Evolutionary conservation across 805 yeast genomes (phyloP), one percentile per base, ranked within the genome.

Genomic region (Torulaspora franciscae): DNA sequence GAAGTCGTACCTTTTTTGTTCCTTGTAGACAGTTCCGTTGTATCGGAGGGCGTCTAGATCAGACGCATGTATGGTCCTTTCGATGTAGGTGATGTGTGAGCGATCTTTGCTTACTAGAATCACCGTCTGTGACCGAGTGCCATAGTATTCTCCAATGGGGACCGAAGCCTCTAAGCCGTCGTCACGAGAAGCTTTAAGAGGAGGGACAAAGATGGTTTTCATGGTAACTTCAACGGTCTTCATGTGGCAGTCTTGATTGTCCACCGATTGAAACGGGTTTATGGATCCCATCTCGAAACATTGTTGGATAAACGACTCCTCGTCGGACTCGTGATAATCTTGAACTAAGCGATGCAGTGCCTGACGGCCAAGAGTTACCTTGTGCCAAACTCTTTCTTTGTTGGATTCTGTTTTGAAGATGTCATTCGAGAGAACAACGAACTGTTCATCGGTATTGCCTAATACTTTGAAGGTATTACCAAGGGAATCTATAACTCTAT

Each of bases 111-210:
- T 79, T 7, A 85, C 71, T 17, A 86, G 54, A 3, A 88, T 71
- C 1, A 88, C 75, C 0, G 95, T 87, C 61, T 89, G 96, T 0
- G 96, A 85, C 43, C 96, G 68, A 0, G 97, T 89, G 0, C 96
- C 96, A 59, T 88, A 90, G 55, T 71, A 80, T 17, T 69, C 63
- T 0, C 88, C 87, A 11, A 71, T 65, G n/a, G 64, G 54, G 14
- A 51, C 47, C 3, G 67, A 61, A 14, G 61, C 54, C 9, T 66
- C 65, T 6, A 56, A 36, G 26, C 52, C 56, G 14, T 67, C 61
- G 34, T 63, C 54, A n/a, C 52, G 57, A 7, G 59, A 50, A 4
- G 67, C 60, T 38, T 60, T 60, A 32, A 85, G 57, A 0, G 88
- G 87, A 2, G 95, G 95, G 7, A 89, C 75, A 57, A 80, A 87